A percentile compares a stretch with the other conserved stretches of the same genome.
These are phyloP conservation scores for Asterochloris sp. DNA, from an alignment of 139 green algal genomes.

Conservation along the genomic window DNA sequence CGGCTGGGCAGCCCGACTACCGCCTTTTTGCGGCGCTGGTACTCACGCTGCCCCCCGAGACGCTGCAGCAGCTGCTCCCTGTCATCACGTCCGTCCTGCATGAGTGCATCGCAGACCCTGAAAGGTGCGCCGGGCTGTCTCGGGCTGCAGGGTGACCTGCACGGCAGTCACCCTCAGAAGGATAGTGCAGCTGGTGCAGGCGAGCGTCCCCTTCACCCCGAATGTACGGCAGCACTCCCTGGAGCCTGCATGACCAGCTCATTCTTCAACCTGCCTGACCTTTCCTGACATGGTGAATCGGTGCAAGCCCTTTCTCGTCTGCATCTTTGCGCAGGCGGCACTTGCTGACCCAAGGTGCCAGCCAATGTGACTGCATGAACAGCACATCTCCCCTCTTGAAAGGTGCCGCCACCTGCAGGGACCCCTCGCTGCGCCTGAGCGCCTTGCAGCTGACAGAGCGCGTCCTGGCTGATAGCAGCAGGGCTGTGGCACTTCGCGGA, in stretches of 20 bases:
- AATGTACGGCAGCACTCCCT: neutral
- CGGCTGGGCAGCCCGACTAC: slow-evolving; percentile 20
- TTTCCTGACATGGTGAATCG: neutral
- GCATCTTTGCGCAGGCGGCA: neutral
- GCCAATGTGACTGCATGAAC: too few species aligned
- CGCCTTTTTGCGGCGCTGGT: slow-evolving; percentile 50
- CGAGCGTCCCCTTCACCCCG: neutral
- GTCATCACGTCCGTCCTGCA: neutral
- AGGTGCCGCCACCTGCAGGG: slow-evolving; percentile 28
- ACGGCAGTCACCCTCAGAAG: neutral
- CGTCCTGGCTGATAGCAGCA: slow-evolving; percentile 49
- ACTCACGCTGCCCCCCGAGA: slow-evolving; percentile 22
- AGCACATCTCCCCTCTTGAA: too few species aligned
- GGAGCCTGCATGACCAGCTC: neutral
- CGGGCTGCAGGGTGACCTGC: neutral
- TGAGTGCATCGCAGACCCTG: neutral
- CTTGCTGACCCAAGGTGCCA: neutral
- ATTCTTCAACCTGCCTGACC: neutral
- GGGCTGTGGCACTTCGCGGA: slow-evolving; percentile 19
- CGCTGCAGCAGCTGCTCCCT: neutral
- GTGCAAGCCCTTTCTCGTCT: neutral
- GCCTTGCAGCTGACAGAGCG: slow-evolving; percentile 60
- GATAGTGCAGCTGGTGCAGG: neutral
- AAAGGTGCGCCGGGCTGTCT: neutral
- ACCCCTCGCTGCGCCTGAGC: slow-evolving; percentile 39